These are phyloP conservation scores for Penicillium decumbens DNA, from an alignment of 2,329 filamentous ascomycete genomes.

Conservation along the genomic window DNA sequence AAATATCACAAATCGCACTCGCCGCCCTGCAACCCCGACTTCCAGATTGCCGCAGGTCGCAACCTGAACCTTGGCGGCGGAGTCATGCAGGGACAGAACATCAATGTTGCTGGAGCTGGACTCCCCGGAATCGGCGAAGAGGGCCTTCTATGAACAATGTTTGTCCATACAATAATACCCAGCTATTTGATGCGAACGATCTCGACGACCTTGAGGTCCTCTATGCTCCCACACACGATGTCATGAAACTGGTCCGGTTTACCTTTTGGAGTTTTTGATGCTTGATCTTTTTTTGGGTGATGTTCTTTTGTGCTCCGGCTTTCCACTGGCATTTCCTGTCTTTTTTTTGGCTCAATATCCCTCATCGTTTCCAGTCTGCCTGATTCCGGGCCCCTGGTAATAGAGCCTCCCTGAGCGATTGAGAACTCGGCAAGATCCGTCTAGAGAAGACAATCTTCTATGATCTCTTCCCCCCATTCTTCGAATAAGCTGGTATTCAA, in stretches of 20 bases:
- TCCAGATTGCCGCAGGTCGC: constrained; percentile 51
- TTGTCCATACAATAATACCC: constrained; percentile 23
- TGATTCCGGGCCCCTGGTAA: constrained; percentile 9
- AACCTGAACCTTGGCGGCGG: constrained; percentile 39
- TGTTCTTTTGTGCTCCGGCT: constrained; percentile 8
- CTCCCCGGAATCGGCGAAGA: constrained; percentile 46
- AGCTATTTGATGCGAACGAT: constrained; percentile 29
- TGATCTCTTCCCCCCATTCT: neutral
- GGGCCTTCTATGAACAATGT: constrained; percentile 33
- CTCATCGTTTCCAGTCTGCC: constrained; percentile 12
- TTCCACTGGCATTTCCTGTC: neutral
- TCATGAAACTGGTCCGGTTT: constrained; percentile 22
- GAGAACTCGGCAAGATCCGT: constrained; percentile 14
- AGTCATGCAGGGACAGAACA: constrained; percentile 46
- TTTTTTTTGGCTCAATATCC: constrained; percentile 21
- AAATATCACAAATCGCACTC: constrained; percentile 92
- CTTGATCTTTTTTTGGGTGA: neutral
- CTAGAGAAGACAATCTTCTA: constrained; percentile 14
- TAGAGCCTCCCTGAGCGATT: constrained; percentile 18
- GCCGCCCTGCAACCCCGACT: constrained; percentile 82
- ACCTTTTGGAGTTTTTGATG: constrained; percentile 16
- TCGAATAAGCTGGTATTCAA: constrained; percentile 1
- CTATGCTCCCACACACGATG: constrained; percentile 22
- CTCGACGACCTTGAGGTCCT: constrained; percentile 22
- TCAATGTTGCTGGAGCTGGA: constrained; percentile 47